Evolutionary conservation across 1,284 basidiomycete species (phyloP).

Genomic region (Inonotus hispidus): DNA sequence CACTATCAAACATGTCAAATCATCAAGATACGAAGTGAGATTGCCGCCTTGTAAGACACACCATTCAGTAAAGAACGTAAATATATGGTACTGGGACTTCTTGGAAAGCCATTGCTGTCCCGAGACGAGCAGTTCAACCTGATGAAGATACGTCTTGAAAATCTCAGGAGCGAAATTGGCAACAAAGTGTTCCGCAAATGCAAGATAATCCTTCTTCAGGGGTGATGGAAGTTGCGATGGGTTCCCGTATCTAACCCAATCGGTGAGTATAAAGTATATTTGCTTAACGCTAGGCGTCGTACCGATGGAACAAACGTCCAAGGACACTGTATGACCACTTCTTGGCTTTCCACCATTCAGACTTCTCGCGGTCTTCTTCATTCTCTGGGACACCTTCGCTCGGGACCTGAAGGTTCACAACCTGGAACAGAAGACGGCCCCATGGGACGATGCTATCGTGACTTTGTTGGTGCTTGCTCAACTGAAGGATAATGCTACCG

Average conservation of each 20-base stretch:
- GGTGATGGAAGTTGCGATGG: conserved; percentile 76
- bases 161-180: conserved; percentile 79
- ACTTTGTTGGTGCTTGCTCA: conserved; percentile 70
- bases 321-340: conserved; percentile 83
- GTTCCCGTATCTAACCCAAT: conserved; percentile 62
- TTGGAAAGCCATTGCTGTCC: conserved; percentile 73
- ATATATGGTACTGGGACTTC: conserved; percentile 77
- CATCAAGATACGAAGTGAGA: background rate
- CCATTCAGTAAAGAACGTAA: conserved; percentile 84
- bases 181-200: conserved; percentile 76
- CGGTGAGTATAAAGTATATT: conserved; percentile 12
- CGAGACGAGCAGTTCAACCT: conserved; percentile 68
- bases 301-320: conserved; percentile 72
- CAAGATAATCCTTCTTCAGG: conserved; percentile 61
- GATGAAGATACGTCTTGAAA: conserved; percentile 69
- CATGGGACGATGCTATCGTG: conserved; percentile 74
- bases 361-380: conserved; percentile 67
- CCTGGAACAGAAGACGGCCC: conserved; percentile 76
- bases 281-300: conserved; percentile 13
- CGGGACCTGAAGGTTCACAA: conserved; percentile 67
- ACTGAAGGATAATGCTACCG: conserved; percentile 66
- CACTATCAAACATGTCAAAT: conserved; percentile 36
- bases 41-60: conserved; percentile 32
- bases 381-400: conserved; percentile 61
- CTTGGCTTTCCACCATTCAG: conserved; percentile 85